Conservation (phyloP, 257 asterid genomes). For the Gentiana macrophylla region DNA sequence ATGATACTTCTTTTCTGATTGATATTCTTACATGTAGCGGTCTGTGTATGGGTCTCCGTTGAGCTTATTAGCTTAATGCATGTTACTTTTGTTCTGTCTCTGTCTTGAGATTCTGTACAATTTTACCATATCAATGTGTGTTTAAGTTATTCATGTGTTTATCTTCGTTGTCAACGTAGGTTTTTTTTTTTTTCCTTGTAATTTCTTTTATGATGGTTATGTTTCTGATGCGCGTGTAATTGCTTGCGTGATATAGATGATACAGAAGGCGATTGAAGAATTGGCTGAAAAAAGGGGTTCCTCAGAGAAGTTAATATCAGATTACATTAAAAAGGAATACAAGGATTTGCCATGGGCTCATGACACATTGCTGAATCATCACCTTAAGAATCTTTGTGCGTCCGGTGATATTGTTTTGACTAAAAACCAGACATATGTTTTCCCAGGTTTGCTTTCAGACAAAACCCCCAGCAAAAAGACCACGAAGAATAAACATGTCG, state of each 20-base stretch:
- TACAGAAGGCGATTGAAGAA: constrained; percentile 38
- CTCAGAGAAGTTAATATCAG: constrained; percentile 39
- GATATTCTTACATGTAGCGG: too few species aligned
- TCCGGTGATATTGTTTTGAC: constrained; percentile 21
- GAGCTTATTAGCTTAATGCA: too few species aligned
- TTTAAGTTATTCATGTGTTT: background rate
- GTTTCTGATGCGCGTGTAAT: background rate
- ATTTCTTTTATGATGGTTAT: background rate
- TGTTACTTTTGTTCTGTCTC: too few species aligned
- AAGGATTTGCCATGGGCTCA: constrained; percentile 49
- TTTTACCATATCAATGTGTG: background rate
- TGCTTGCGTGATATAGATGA: constrained; percentile 41
- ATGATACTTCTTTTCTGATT: too few species aligned
- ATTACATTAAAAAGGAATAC: constrained; percentile 24
- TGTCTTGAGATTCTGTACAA: background rate
- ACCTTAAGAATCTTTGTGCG: constrained; percentile 31
- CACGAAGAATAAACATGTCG: constrained; percentile 16
- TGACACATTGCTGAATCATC: constrained; percentile 30
- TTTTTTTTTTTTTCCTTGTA: background rate
- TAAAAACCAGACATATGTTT: constrained; percentile 15
- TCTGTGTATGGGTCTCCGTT: too few species aligned
- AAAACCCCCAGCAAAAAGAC: constrained; percentile 5
- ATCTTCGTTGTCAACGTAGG: background rate
- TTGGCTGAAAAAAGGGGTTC: constrained; percentile 44
- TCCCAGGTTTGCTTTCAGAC: constrained; percentile 12